Evolutionary conservation across 257 asterid species (phyloP).

Genomic region (Anisodus acutangulus): DNA sequence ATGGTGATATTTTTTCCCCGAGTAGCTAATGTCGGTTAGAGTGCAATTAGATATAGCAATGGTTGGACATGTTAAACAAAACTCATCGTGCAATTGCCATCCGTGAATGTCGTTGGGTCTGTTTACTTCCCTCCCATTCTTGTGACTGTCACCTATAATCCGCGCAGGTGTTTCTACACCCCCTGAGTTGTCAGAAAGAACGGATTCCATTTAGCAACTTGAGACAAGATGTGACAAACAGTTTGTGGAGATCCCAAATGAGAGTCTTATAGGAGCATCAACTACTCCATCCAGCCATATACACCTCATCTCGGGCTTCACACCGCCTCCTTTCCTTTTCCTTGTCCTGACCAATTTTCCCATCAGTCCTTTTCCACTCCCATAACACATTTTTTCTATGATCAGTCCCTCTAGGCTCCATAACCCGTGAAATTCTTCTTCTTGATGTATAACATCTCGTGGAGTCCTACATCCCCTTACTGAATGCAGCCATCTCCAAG

Average conservation of each 20-base stretch:
- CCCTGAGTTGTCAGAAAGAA: not conserved
- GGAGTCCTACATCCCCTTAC: slow-evolving; percentile 16
- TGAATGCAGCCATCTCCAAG: slow-evolving; percentile 13
- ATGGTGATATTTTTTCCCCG: not conserved
- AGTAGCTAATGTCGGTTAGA: not conserved
- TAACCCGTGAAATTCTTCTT: not conserved
- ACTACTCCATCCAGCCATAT: not conserved
- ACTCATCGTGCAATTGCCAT: not conserved
- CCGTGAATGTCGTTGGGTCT: not conserved
- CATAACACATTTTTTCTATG: not conserved
- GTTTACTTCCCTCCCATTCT: not conserved
- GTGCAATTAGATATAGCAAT: not conserved
- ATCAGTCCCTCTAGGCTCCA: not conserved
- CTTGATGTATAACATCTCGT: not conserved
- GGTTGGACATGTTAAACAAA: not conserved
- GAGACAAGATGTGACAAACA: not conserved
- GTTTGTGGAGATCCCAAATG: not conserved
- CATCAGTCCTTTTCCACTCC: not conserved
- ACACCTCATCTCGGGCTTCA: not conserved
- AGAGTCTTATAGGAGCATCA: not conserved
- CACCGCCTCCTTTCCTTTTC: not conserved
- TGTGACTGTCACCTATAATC: not conserved
- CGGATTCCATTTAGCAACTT: not conserved
- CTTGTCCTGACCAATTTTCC: not conserved
- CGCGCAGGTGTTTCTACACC: not conserved